A percentile compares a stretch with the other conserved stretches of the same genome.
These are phyloP conservation scores for Penicillium sp. DNA, from an alignment of 2,329 filamentous ascomycete genomes.

Conservation along the genomic window DNA sequence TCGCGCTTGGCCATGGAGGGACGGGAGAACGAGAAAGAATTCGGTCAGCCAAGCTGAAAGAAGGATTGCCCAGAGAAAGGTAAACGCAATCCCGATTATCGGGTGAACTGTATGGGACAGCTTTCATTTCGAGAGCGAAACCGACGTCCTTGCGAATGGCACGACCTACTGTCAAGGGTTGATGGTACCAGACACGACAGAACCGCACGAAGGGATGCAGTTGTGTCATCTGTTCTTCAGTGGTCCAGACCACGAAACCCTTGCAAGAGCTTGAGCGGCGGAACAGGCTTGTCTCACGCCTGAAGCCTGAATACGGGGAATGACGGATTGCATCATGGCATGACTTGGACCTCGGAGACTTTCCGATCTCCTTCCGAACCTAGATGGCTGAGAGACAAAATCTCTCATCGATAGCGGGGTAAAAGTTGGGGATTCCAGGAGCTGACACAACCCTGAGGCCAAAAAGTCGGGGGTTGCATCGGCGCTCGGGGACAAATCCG, in stretches of 20 bases:
- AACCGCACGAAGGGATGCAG: not conserved
- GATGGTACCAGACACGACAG: not conserved
- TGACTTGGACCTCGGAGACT: constrained; percentile 1
- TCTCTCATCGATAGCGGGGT: not conserved
- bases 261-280: constrained; percentile 1
- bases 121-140: not conserved
- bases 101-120: not conserved
- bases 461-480: constrained; percentile 8
- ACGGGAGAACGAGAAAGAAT: constrained; percentile 7
- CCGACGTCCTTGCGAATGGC: not conserved
- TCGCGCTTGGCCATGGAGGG: not conserved
- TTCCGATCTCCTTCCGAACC: constrained; percentile 8
- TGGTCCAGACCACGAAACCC: constrained; percentile 5
- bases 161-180: not conserved
- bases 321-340: constrained; percentile 8
- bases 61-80: constrained; percentile 6
- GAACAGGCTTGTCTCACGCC: not conserved
- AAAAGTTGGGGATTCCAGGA: not conserved
- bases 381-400: not conserved
- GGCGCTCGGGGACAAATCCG: not conserved
- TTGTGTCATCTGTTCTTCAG: not conserved
- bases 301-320: not conserved
- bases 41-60: constrained; percentile 6
- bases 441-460: not conserved
- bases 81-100: not conserved